These are phyloP conservation scores for Pseudomassariella vexata DNA, from an alignment of 2,329 filamentous ascomycete genomes.

Conservation along the genomic window DNA sequence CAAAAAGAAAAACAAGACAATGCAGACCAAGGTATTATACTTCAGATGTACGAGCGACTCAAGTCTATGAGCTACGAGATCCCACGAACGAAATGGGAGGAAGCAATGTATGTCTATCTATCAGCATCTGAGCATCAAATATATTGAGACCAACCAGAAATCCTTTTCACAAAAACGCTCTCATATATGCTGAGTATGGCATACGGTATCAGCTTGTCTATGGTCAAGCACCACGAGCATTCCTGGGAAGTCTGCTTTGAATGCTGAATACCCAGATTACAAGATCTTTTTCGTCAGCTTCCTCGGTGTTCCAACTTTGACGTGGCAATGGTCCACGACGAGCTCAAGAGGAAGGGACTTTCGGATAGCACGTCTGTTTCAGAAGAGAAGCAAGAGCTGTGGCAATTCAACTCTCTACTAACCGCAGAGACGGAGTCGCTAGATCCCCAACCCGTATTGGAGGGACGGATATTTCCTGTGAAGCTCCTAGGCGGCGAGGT, in stretches of 20 bases:
- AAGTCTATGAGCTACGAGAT: no score
- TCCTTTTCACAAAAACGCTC: no score
- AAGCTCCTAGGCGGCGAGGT: conserved; percentile 11
- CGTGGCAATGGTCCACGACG: conserved; percentile 24
- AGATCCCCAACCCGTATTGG: conserved; percentile 1
- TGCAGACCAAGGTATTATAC: no score
- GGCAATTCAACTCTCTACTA: conserved; percentile 29
- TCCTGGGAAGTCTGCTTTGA: conserved; percentile 18
- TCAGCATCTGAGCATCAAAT: no score
- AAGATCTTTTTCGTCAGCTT: conserved; percentile 23
- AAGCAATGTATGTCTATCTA: no score
- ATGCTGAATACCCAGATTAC: conserved; percentile 20
- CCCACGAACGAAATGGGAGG: no score
- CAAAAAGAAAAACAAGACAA: no score
- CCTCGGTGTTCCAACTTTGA: conserved; percentile 23
- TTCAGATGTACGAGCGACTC: no score
- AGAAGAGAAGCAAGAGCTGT: no score
- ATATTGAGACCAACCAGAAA: no score
- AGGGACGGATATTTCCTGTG: conserved; percentile 19
- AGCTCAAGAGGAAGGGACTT: conserved; percentile 19
- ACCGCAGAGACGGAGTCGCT: background rate
- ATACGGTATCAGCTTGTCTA: conserved; percentile 22
- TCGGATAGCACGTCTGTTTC: no score
- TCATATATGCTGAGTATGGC: no score
- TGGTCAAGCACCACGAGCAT: conserved; percentile 27